A percentile compares a stretch with the other conserved stretches of the same genome.
phyloP scores from a whole-genome alignment of 805 yeast genomes.

The Myxozyma sirexii region DNA sequence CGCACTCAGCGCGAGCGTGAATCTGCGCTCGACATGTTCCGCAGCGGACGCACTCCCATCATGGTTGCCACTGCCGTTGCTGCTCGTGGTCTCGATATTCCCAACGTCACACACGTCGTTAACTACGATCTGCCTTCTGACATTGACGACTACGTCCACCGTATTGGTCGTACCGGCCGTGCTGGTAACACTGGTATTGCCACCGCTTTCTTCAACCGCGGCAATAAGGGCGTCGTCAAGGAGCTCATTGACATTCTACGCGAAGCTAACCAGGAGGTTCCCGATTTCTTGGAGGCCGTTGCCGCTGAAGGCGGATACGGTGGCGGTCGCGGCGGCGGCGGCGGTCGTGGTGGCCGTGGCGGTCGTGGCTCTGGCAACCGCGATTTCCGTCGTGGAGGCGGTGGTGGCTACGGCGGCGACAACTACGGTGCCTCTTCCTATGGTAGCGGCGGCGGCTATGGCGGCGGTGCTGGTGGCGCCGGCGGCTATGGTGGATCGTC shows the following conservation, averaged over 20 bases:
- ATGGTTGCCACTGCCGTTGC: constrained; percentile 99
- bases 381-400: constrained; percentile 56
- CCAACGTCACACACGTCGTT: constrained; percentile 96
- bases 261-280: constrained; percentile 98
- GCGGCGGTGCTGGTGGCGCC: constrained; percentile 39
- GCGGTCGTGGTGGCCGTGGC: constrained; percentile 48
- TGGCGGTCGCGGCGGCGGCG: constrained; percentile 51
- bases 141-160: constrained; percentile 97
- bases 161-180: constrained; percentile 99
- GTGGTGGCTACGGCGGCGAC: constrained; percentile 41
- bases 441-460: constrained; percentile 6
- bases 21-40: constrained; percentile 92
- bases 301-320: constrained; percentile 74
- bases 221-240: constrained; percentile 84
- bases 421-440: constrained; percentile 37
- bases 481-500: constrained; percentile 12
- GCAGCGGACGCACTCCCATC: constrained; percentile 87
- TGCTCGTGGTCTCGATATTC: constrained; percentile 99
- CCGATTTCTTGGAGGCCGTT: constrained; percentile 78
- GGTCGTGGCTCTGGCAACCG: constrained; percentile 47
- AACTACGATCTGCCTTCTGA: constrained; percentile 96
- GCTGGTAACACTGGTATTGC: constrained; percentile 99
- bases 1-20: constrained; percentile 98
- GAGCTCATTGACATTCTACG: constrained; percentile 82
- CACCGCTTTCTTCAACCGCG: constrained; percentile 97